These are phyloP conservation scores for Primulina eburnea DNA, from an alignment of 257 asterid species.

Conservation along the genomic window DNA sequence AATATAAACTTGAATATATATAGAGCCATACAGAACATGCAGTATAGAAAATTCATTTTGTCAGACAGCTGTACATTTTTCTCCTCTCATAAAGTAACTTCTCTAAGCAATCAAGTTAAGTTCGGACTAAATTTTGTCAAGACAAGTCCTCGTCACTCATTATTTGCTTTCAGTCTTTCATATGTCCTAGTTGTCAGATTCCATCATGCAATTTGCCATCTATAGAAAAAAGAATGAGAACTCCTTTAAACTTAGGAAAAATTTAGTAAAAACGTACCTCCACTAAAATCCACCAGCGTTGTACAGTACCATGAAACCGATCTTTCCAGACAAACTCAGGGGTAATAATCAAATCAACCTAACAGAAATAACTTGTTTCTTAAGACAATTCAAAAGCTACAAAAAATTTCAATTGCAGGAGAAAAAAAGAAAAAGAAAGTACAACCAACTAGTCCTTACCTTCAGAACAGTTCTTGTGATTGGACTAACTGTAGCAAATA, in stretches of 20 bases:
- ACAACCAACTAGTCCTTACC: conserved; percentile 47
- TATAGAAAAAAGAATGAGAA: conserved; percentile 19
- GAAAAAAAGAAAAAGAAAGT: conserved; percentile 13
- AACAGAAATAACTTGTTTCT: conserved; percentile 25
- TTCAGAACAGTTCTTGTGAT: conserved; percentile 96
- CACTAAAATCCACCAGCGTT: conserved; percentile 96
- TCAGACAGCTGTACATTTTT: too few relatives aligned
- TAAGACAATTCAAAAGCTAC: conserved; percentile 9
- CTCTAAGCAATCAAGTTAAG: conserved; percentile 18
- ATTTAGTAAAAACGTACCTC: conserved; percentile 56
- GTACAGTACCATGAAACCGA: conserved; percentile 90
- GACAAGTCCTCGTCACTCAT: not conserved
- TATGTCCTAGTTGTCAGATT: too few relatives aligned
- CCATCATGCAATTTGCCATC: conserved; percentile 10
- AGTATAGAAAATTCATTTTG: conserved; percentile 13
- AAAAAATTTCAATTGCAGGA: conserved; percentile 15
- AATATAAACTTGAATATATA: not conserved
- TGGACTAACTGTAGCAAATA: conserved; percentile 94
- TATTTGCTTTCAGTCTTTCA: conserved; percentile 4
- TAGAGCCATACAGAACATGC: not conserved
- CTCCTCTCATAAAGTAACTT: conserved; percentile 13
- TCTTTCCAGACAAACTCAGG: conserved; percentile 94
- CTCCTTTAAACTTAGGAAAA: conserved; percentile 16
- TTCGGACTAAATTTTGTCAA: conserved; percentile 7
- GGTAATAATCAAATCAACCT: conserved; percentile 84